Conservation (phyloP, 176 grass and related monocot species). For the Saccharum spontaneum region DNA sequence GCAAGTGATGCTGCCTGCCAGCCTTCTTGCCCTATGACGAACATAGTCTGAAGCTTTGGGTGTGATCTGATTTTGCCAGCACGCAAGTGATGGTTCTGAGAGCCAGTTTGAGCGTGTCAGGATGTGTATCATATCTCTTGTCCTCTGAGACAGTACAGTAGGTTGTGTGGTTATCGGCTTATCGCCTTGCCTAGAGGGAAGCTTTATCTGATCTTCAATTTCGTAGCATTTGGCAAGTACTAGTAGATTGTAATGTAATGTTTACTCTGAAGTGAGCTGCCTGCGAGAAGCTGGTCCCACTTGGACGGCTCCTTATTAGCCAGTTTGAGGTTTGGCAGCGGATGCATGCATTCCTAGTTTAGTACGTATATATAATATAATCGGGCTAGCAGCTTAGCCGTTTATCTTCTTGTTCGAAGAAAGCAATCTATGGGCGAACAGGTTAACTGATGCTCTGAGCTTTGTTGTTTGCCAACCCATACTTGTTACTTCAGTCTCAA, state of each 20-base stretch:
- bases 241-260: not conserved
- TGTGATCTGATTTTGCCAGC: not conserved
- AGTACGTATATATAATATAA: too few relatives aligned
- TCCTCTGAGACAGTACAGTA: not conserved
- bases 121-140: not conserved
- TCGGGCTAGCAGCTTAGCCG: too few relatives aligned
- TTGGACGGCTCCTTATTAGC: too few relatives aligned
- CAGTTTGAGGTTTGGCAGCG: too few relatives aligned
- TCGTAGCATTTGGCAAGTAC: not conserved
- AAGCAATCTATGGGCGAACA: too few relatives aligned
- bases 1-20: conserved; percentile 28
- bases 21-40: not conserved
- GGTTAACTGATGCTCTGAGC: too few relatives aligned
- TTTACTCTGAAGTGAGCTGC: too few relatives aligned
- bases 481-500: too few relatives aligned
- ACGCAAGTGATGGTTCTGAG: not conserved
- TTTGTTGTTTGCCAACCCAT: too few relatives aligned
- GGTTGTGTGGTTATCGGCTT: not conserved
- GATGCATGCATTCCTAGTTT: too few relatives aligned
- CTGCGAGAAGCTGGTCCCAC: too few relatives aligned
- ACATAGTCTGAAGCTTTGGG: not conserved
- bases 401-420: too few relatives aligned
- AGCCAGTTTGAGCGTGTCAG: not conserved
- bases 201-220: not conserved
- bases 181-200: not conserved